Evolutionary conservation across 371 early-diverging fungal species (phyloP), one percentile per base, ranked within the genome.

Genomic region (Mortierella sp.): DNA sequence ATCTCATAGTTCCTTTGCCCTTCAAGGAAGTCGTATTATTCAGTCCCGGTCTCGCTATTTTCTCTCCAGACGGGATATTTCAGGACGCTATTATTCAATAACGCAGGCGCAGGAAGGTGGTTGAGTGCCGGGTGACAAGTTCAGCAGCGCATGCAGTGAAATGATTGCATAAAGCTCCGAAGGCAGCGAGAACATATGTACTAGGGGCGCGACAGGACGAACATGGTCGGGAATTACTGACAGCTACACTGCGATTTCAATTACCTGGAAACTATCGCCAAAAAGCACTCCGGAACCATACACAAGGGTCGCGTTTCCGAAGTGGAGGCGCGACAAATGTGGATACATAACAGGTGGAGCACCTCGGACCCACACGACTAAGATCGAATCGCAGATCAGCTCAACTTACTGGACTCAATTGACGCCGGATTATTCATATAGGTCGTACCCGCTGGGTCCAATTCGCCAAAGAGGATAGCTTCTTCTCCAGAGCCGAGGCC

Each of bases 391-490:
- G 11, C 40, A 37, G 67, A 67, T 67, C 67, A 37, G 53, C 57
- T 71, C 24, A 77, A 64, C n/a, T 51, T 43, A 67, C 34, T 24
- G 37, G 11, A 2, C 8, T 13, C 19, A 31, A 19, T 69, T 11
- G 11, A 43, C 2, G 44, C 44, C 28, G 55, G 31, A 31, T 55
- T 48, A 19, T 53, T 26, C 13, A 61, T 44, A 51, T 82, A 94
- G 93, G 91, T 76, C 97, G 98, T 89, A 96, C 95, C 87, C 95
- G 98, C 78, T 98, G 98, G 98, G 95, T 97, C 73, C 88, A 96
- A 73, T 97, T 94, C 79, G 94, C 92, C 72, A 90, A 90, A 78
- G 82, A 86, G 69, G 86, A 86, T 59, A 69, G 50, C 69, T 86
- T 70, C 77, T 86, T 86, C 79, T 73, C 76, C 71, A 76, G 86